Evolutionary conservation across 148 eudicot species (phyloP).

Genomic region (Linanthus parryae): DNA sequence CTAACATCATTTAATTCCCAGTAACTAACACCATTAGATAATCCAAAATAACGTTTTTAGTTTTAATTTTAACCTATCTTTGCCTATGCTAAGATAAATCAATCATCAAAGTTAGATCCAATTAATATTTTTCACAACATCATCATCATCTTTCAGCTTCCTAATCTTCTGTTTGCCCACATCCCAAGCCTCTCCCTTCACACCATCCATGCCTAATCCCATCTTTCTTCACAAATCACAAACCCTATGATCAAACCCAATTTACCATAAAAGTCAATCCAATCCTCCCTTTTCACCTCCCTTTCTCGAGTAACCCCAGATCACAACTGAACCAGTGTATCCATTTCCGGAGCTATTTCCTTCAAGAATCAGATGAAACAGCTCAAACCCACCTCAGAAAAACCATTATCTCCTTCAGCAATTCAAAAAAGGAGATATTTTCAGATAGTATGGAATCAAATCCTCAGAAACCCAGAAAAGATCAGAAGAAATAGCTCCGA

Average conservation of each 20-base stretch:
- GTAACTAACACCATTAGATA: too few species aligned
- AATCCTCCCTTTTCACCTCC: too few species aligned
- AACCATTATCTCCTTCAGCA: neutral
- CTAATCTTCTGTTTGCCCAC: slow-evolving; percentile 54
- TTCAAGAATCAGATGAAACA: slow-evolving; percentile 16
- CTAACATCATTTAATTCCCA: too few species aligned
- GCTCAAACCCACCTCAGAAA: slow-evolving; percentile 31
- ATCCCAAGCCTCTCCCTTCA: slow-evolving; percentile 51
- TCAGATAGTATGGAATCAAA: neutral
- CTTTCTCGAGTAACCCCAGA: too few species aligned
- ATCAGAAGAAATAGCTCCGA: slow-evolving; percentile 16
- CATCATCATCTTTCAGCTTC: slow-evolving; percentile 22
- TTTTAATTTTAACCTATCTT: too few species aligned
- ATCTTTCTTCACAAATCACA: too few species aligned
- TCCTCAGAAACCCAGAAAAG: slow-evolving; percentile 9
- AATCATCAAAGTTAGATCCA: slow-evolving; percentile 88
- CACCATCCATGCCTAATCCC: slow-evolving; percentile 57
- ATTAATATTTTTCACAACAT: slow-evolving; percentile 32
- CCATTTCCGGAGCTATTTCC: too few species aligned
- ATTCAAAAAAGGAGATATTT: neutral
- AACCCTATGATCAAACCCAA: slow-evolving; percentile 25
- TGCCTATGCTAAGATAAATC: slow-evolving; percentile 70
- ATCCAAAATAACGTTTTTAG: too few species aligned
- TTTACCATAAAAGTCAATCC: slow-evolving; percentile 35
- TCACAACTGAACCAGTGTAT: too few species aligned